A percentile compares a stretch with the other conserved stretches of the same genome.
Conservation (phyloP, 2,329 filamentous ascomycete genomes). For the Scedosporium boydii region DNA sequence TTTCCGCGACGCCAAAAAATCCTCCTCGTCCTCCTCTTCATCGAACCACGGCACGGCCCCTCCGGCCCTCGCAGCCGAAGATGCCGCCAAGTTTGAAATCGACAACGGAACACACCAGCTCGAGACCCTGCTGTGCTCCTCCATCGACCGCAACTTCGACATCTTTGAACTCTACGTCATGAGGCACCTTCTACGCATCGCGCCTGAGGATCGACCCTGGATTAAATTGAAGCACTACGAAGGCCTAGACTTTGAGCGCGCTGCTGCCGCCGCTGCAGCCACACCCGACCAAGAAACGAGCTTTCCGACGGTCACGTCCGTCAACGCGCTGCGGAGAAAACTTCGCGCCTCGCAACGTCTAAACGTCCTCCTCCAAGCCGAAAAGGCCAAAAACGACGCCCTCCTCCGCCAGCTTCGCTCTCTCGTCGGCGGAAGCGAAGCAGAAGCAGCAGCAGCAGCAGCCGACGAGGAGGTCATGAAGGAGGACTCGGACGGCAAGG, state of each 20-base stretch:
- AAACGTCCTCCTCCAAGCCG: conserved; percentile 57
- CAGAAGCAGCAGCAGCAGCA: conserved; percentile 9
- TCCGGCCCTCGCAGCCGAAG: conserved; percentile 25
- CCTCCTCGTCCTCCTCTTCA: conserved; percentile 15
- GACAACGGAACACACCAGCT: conserved; percentile 81
- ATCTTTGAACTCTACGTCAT: conserved; percentile 84
- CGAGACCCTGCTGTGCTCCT: conserved; percentile 71
- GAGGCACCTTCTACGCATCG: conserved; percentile 69
- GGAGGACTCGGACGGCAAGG: conserved; percentile 14
- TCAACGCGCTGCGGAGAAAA: conserved; percentile 63
- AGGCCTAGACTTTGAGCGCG: conserved; percentile 40
- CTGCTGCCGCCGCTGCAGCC: background rate
- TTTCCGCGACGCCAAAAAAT: conserved; percentile 50
- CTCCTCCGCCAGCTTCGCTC: conserved; percentile 55
- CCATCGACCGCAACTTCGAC: conserved; percentile 78
- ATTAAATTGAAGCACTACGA: conserved; percentile 81
- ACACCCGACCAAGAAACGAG: conserved; percentile 12
- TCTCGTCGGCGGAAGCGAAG: conserved; percentile 15
- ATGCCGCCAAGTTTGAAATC: conserved; percentile 54
- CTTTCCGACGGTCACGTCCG: conserved; percentile 52
- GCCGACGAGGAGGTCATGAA: conserved; percentile 9
- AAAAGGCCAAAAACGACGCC: conserved; percentile 62
- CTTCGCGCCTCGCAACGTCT: conserved; percentile 72
- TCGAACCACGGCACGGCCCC: conserved; percentile 22
- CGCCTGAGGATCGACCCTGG: conserved; percentile 63